Conservation (phyloP, 2,329 filamentous ascomycete species). For the Cadophora sp. region DNA sequence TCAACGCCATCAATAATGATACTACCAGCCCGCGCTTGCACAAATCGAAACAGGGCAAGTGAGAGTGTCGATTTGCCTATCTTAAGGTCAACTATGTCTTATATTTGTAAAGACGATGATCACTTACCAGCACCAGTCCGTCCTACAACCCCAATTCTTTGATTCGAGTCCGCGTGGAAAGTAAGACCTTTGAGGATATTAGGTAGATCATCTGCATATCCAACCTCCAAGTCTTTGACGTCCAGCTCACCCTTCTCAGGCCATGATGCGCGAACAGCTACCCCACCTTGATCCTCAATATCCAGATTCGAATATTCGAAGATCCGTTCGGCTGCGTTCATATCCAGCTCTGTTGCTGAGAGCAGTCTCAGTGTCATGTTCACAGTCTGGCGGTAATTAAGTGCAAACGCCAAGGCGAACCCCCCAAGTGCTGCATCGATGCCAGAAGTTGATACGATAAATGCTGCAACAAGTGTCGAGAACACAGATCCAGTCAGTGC, state of each 20-base stretch:
- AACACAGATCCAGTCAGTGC: constrained; percentile 72
- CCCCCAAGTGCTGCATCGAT: constrained; percentile 75
- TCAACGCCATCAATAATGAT: constrained; percentile 43
- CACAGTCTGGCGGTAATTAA: constrained; percentile 70
- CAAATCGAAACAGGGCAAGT: constrained; percentile 35
- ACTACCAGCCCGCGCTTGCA: constrained; percentile 48
- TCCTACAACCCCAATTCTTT: constrained; percentile 49
- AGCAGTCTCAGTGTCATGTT: constrained; percentile 70
- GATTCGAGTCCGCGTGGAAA: constrained; percentile 67
- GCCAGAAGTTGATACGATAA: constrained; percentile 64
- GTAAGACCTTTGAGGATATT: constrained; percentile 72
- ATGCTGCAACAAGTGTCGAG: constrained; percentile 65
- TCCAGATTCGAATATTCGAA: constrained; percentile 74
- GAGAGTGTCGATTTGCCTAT: constrained; percentile 43
- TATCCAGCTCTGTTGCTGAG: constrained; percentile 73
- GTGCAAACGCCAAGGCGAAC: constrained; percentile 74
- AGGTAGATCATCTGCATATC: constrained; percentile 72
- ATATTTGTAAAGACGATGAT: neutral
- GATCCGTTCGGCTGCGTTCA: constrained; percentile 78
- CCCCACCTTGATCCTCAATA: constrained; percentile 70
- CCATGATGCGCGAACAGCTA: constrained; percentile 71
- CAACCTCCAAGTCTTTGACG: constrained; percentile 71
- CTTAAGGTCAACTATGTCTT: neutral
- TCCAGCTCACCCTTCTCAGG: constrained; percentile 74
- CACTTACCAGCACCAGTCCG: constrained; percentile 38